Conservation (phyloP, 768 basidiomycete species). For the Nidularia pulvinata region DNA sequence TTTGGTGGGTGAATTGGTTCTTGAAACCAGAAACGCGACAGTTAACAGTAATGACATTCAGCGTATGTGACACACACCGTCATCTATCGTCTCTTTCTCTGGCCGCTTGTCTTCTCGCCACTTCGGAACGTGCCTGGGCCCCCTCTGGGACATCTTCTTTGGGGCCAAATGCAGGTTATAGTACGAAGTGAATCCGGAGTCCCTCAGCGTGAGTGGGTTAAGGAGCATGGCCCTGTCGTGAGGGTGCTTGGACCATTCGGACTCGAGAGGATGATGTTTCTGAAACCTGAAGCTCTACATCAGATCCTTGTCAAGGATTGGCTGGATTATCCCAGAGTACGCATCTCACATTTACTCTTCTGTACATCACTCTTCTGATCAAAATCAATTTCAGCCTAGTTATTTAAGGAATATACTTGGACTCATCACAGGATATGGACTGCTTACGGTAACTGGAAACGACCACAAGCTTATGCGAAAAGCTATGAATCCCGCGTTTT, state of each 20-base stretch:
- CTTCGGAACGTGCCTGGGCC: slow-evolving; percentile 36
- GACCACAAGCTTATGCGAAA: slow-evolving; percentile 43
- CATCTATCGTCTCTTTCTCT: slow-evolving; percentile 25
- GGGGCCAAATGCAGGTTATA: slow-evolving; percentile 37
- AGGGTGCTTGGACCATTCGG: slow-evolving; percentile 41
- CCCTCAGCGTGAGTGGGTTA: slow-evolving; percentile 38
- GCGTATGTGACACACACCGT: slow-evolving; percentile 7
- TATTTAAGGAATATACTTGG: slow-evolving; percentile 36
- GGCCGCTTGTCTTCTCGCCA: slow-evolving; percentile 31
- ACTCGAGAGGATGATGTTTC: slow-evolving; percentile 36
- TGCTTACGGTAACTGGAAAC: slow-evolving; percentile 39
- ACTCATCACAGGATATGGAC: slow-evolving; percentile 33
- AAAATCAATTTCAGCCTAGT: slow-evolving; percentile 22
- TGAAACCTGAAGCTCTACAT: slow-evolving; percentile 35
- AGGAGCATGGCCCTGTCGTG: slow-evolving; percentile 35
- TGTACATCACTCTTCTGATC: neutral
- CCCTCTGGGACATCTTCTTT: slow-evolving; percentile 22
- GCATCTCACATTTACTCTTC: slow-evolving; percentile 5
- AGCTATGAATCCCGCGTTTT: slow-evolving; percentile 45
- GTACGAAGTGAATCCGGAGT: slow-evolving; percentile 36
- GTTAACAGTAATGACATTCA: neutral
- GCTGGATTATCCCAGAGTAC: slow-evolving; percentile 37
- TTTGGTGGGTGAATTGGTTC: too few species aligned
- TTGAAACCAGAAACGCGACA: too few species aligned
- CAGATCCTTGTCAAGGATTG: slow-evolving; percentile 35